A percentile compares a stretch with the other conserved stretches of the same genome.
These are phyloP conservation scores for Drechslerella dactyloides DNA, from an alignment of 2,329 filamentous ascomycete genomes.

Conservation along the genomic window DNA sequence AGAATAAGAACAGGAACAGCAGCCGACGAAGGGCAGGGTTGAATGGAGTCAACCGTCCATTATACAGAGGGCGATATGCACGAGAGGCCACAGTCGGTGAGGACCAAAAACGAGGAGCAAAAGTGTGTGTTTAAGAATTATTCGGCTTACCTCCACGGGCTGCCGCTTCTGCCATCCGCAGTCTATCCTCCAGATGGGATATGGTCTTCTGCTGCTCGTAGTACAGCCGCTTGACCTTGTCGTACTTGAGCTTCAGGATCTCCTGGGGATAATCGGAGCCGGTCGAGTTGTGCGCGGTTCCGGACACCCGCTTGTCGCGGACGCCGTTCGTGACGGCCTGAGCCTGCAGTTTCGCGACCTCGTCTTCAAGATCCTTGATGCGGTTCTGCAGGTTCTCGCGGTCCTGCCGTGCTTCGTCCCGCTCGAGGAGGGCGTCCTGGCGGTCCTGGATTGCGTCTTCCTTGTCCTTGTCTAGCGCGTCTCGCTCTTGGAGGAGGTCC, in stretches of 20 bases:
- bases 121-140: constrained; percentile 37
- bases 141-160: constrained; percentile 44
- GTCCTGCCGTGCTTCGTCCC: constrained; percentile 41
- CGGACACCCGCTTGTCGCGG: constrained; percentile 46
- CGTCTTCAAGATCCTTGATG: constrained; percentile 47
- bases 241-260: constrained; percentile 50
- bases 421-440: constrained; percentile 32
- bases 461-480: constrained; percentile 5
- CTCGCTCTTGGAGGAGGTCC: not conserved
- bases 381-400: constrained; percentile 38
- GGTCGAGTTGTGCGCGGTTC: constrained; percentile 27
- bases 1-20: constrained; percentile 31
- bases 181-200: constrained; percentile 35
- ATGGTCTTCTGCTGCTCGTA: constrained; percentile 51
- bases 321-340: constrained; percentile 33
- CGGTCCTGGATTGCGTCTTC: constrained; percentile 20
- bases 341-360: constrained; percentile 42
- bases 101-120: no score
- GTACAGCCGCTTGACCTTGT: constrained; percentile 50
- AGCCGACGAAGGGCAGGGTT: constrained; percentile 6
- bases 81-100: no score
- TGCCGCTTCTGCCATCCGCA: constrained; percentile 37
- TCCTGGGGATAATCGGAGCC: constrained; percentile 47
- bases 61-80: no score
- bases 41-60: constrained; percentile 29